Conservation (phyloP, 768 basidiomycete genomes). For the Suillus fuscotomentosus region DNA sequence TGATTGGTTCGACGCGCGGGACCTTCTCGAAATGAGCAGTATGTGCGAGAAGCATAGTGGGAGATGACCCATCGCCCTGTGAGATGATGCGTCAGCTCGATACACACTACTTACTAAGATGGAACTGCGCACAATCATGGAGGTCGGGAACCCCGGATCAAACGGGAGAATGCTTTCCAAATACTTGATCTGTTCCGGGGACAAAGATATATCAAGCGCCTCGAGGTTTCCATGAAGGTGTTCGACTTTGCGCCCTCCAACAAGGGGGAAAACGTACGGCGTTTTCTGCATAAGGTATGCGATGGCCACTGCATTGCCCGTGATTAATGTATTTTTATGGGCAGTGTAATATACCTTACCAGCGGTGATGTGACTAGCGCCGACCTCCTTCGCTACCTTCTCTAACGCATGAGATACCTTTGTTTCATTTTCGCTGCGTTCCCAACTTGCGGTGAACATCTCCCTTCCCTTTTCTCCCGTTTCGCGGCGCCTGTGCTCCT, state of each 20-base stretch:
- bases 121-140: constrained; percentile 23
- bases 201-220: constrained; percentile 33
- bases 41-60: neutral
- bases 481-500: constrained; percentile 26
- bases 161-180: constrained; percentile 33
- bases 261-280: constrained; percentile 36
- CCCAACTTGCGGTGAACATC: constrained; percentile 35
- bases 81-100: neutral
- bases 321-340: neutral
- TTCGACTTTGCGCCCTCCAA: constrained; percentile 37
- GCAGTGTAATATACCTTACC: neutral
- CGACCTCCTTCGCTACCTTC: constrained; percentile 49
- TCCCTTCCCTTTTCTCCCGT: constrained; percentile 28
- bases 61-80: constrained; percentile 5
- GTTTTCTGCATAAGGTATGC: constrained; percentile 40
- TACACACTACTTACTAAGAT: neutral
- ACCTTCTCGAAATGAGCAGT: constrained; percentile 9
- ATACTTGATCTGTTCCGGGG: constrained; percentile 28
- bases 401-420: constrained; percentile 44
- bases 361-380: constrained; percentile 45
- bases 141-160: constrained; percentile 34
- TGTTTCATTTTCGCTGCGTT: constrained; percentile 44
- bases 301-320: constrained; percentile 28
- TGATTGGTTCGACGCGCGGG: constrained; percentile 4
- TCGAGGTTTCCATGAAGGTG: constrained; percentile 35